phyloP scores from a whole-genome alignment of 768 basidiomycete species.

The Tylopilus cervinicoccineus region DNA sequence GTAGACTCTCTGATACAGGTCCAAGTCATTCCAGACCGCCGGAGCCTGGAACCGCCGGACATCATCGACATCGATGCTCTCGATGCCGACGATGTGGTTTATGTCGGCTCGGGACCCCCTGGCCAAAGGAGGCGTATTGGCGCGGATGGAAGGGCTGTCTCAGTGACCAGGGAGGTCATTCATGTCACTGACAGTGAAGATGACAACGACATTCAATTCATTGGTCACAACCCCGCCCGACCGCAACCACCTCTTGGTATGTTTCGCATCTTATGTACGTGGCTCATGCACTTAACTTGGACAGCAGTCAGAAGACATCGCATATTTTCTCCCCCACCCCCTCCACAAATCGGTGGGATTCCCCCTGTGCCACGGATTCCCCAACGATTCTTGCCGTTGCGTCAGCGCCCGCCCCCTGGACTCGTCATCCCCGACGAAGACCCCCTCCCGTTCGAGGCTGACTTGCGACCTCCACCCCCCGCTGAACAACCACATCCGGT shows the following conservation, averaged over 20 bases:
- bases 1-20: constrained; percentile 8
- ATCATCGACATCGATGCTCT: constrained; percentile 45
- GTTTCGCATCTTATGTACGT: not conserved
- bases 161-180: constrained; percentile 26
- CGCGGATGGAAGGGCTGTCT: constrained; percentile 19
- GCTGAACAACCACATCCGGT: constrained; percentile 26
- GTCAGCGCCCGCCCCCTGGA: constrained; percentile 34
- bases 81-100: constrained; percentile 33
- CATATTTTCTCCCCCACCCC: constrained; percentile 49
- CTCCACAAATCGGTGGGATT: constrained; percentile 32
- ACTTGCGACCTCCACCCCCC: constrained; percentile 20
- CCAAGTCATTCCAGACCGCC: constrained; percentile 11
- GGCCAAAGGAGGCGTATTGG: constrained; percentile 25
- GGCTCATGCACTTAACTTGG: not conserved
- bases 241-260: constrained; percentile 16
- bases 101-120: constrained; percentile 21
- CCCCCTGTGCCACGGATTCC: constrained; percentile 59
- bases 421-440: constrained; percentile 47
- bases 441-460: constrained; percentile 51
- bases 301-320: constrained; percentile 19
- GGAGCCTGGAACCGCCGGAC: constrained; percentile 21
- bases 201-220: constrained; percentile 29
- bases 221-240: constrained; percentile 23
- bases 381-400: constrained; percentile 37
- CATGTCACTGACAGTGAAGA: constrained; percentile 41